Conservation (phyloP, 1,284 basidiomycete genomes). For the Sporisorium exsertum region DNA sequence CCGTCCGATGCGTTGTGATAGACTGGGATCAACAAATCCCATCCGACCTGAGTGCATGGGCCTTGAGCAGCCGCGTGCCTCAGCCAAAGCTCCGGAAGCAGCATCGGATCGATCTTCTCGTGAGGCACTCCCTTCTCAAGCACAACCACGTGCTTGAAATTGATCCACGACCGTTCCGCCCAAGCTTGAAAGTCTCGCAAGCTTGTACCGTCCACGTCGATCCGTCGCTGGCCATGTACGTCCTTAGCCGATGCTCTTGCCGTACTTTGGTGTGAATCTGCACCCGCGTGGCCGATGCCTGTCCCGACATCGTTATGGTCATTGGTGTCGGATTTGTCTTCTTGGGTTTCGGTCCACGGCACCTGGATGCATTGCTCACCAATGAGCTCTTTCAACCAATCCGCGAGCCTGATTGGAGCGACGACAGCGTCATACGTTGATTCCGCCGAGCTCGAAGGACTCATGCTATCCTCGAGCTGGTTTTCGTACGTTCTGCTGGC, state of each 20-base stretch:
- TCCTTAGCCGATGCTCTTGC: not conserved
- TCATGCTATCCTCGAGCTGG: not conserved
- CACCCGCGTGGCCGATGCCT: no score
- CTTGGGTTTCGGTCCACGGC: not conserved
- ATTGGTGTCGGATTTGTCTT: no score
- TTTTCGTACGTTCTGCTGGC: not conserved
- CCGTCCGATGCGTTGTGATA: not conserved
- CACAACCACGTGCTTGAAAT: not conserved
- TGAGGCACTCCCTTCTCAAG: not conserved
- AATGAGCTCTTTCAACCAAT: not conserved
- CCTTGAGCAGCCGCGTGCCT: slow-evolving; percentile 8
- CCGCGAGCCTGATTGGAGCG: not conserved
- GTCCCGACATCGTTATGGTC: not conserved
- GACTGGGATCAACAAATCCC: slow-evolving; percentile 5
- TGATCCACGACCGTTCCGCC: not conserved
- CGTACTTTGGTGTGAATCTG: not conserved
- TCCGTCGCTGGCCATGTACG: not conserved
- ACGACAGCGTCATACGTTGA: not conserved
- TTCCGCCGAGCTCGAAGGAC: not conserved
- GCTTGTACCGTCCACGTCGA: not conserved
- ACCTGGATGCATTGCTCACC: not conserved
- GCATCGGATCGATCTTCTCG: not conserved
- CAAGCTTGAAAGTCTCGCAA: not conserved
- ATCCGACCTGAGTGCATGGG: not conserved
- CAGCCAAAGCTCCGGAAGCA: slow-evolving; percentile 8